These are phyloP conservation scores for Backusella parvicylindrica DNA, from an alignment of 192 early-diverging fungal genomes.

Conservation along the genomic window DNA sequence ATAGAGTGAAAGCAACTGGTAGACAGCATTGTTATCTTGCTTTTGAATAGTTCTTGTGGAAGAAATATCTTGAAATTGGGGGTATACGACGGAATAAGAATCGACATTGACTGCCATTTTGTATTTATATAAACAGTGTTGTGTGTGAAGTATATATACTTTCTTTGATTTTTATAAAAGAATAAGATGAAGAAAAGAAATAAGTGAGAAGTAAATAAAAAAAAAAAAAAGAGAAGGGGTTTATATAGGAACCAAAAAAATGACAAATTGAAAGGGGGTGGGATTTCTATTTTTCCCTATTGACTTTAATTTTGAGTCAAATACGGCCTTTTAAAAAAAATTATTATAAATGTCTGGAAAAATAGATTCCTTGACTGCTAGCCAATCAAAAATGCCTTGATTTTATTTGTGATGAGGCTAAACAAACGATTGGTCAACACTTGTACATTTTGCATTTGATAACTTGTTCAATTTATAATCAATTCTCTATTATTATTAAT, in stretches of 20 bases:
- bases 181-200: neutral
- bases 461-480: neutral
- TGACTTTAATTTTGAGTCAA: neutral
- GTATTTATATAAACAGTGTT: neutral
- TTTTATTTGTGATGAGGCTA: neutral
- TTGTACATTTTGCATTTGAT: neutral
- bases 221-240: neutral
- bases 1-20: neutral
- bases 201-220: neutral
- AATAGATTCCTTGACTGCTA: neutral
- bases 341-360: neutral
- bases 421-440: neutral
- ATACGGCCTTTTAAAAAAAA: neutral
- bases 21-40: neutral
- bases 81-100: neutral
- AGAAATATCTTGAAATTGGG: neutral
- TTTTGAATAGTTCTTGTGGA: neutral
- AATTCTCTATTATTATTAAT: neutral
- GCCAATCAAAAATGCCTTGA: neutral
- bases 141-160: neutral
- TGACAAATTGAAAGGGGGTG: conserved; percentile 1
- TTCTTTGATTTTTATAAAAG: neutral
- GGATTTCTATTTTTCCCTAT: neutral
- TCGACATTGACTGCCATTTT: neutral
- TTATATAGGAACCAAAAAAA: neutral